Conservation (phyloP, 805 yeast species). For the Isabelozyma rhagii region DNA sequence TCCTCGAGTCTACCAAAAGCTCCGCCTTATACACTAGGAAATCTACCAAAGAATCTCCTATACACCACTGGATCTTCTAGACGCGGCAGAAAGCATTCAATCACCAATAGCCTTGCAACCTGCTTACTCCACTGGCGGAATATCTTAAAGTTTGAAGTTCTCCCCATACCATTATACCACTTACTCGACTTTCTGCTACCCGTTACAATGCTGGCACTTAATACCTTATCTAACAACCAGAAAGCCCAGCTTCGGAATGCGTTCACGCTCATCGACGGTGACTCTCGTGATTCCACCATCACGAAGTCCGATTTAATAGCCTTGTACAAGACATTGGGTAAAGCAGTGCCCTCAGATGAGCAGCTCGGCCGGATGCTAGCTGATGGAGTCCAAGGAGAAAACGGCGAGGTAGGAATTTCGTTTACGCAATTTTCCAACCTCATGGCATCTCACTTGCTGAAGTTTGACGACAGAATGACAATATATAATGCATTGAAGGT, state of each 20-base stretch:
- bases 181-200: not conserved
- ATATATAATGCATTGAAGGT: constrained; percentile 57
- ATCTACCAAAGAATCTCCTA: too few relatives aligned
- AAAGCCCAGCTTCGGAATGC: constrained; percentile 67
- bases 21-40: too few relatives aligned
- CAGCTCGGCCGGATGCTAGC: constrained; percentile 50
- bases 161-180: too few relatives aligned
- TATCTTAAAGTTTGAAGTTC: too few relatives aligned
- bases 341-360: constrained; percentile 38
- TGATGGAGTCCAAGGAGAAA: constrained; percentile 15
- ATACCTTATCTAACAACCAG: constrained; percentile 55
- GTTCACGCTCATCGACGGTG: constrained; percentile 77
- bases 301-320: constrained; percentile 52
- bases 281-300: constrained; percentile 65
- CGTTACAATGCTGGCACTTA: constrained; percentile 17
- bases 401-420: constrained; percentile 18
- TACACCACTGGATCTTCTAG: too few relatives aligned
- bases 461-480: constrained; percentile 49
- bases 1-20: too few relatives aligned
- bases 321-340: constrained; percentile 53
- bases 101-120: too few relatives aligned
- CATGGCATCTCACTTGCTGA: constrained; percentile 54
- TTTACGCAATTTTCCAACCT: constrained; percentile 66
- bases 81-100: too few relatives aligned
- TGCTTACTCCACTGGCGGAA: too few relatives aligned